Evolutionary conservation across 2,329 filamentous ascomycete genomes (phyloP), one percentile per base, ranked within the genome.

Genomic region (Neopestalotiopsis sp.): DNA sequence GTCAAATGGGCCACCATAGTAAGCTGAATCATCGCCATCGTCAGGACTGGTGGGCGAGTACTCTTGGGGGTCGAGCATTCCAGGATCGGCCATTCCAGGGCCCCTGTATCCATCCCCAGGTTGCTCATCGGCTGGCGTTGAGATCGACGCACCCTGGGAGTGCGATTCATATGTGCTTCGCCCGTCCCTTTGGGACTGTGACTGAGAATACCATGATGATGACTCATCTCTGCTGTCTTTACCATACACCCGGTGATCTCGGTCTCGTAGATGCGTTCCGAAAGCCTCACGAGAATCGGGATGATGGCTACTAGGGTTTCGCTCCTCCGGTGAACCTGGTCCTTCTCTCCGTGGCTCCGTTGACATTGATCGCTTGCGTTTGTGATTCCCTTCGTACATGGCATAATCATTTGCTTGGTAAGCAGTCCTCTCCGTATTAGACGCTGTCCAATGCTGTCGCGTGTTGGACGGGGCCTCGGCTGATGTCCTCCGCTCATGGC

Each of bases 301-400:
- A n/a, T 79, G 74, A 60, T 74, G 74, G 12, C 80, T 82, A 57
- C 81, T 82, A 69, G 75, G 78, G 69, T 70, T 77, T 72, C 76
- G 78, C 70, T 74, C 79, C 71, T 81, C 69, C 62, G 73, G 74
- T 9, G 68, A 30, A 34, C 65, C 71, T 52, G 68, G 72, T 30
- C 70, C 70, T 66, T 85, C 83, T 72, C 81, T 80, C 67, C 80
- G 77, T 6, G 77, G 78, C 68, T 90, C 90, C 49, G 83, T 78
- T 5, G 91, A 93, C 60, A 84, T 82, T 6, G 92, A 94, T 70
- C 92, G 88, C 79, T 94, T 95, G 75, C 90, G 88, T 80, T 91
- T 92, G 74, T 89, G 85, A 20, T 77, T 75, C 40, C 86, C 83
- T 5, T 83, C 72, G 73, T 84, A 84, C 49, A 71, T 72, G 59